phyloP scores from a whole-genome alignment of 2,329 filamentous ascomycete genomes.

The Colletotrichum cereale region DNA sequence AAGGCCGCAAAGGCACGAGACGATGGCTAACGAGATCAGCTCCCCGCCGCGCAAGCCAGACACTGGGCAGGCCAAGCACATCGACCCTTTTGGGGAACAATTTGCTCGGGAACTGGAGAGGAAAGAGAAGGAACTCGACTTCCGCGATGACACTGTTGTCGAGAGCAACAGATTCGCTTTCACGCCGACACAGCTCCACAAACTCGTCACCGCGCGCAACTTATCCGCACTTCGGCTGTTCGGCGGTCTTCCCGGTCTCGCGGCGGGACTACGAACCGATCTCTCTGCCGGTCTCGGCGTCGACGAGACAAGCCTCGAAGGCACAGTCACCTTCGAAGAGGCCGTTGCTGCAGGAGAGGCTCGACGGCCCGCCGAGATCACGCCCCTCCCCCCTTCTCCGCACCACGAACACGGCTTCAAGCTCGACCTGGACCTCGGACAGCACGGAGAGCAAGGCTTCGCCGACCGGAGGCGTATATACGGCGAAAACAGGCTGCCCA shows the following conservation, averaged over 20 bases:
- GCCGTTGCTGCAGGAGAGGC: constrained; percentile 56
- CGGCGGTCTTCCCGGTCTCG: constrained; percentile 66
- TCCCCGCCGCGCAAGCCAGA: constrained; percentile 60
- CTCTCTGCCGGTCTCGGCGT: constrained; percentile 60
- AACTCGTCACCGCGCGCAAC: constrained; percentile 64
- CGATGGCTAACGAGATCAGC: constrained; percentile 66
- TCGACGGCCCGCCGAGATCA: constrained; percentile 46
- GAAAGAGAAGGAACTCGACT: constrained; percentile 23
- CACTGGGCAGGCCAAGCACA: constrained; percentile 55
- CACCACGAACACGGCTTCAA: constrained; percentile 33
- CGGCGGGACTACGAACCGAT: constrained; percentile 63
- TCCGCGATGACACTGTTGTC: constrained; percentile 31
- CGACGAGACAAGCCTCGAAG: constrained; percentile 62
- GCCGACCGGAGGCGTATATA: constrained; percentile 77
- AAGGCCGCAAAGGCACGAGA: neutral
- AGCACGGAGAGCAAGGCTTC: constrained; percentile 51
- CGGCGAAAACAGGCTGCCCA: constrained; percentile 76
- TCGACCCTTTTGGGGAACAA: neutral
- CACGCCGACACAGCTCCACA: constrained; percentile 65
- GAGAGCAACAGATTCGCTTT: constrained; percentile 65
- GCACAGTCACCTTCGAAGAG: constrained; percentile 61
- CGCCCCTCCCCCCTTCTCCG: constrained; percentile 44
- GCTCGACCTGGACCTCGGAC: constrained; percentile 36
- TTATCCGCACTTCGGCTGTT: constrained; percentile 62
- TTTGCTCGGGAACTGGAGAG: neutral